Evolutionary conservation across 345 rosid genomes (phyloP).

Genomic region (Rhizophora apiculata): DNA sequence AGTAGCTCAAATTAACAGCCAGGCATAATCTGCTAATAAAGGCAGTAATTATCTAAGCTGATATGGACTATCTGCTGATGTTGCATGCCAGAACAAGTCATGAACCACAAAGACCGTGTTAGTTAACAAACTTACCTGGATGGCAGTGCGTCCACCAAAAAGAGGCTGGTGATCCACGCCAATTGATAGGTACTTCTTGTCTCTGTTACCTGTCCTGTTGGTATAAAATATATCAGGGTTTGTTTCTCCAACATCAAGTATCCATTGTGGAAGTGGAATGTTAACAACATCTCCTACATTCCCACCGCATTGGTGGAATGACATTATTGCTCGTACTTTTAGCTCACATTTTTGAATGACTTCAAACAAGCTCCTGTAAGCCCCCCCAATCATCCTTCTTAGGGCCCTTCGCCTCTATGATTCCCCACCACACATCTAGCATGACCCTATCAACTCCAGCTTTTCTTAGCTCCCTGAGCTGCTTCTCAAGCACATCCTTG

Average conservation of each 20-base stretch:
- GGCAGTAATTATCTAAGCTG: too few relatives aligned
- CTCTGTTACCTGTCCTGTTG: constrained; percentile 50
- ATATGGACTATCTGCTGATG: background rate
- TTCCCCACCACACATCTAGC: constrained; percentile 92
- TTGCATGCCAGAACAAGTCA: background rate
- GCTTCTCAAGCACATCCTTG: constrained; percentile 36
- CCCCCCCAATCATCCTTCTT: constrained; percentile 64
- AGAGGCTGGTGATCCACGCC: constrained; percentile 65
- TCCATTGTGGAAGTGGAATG: constrained; percentile 78
- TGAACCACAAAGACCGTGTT: background rate
- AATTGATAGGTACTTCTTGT: constrained; percentile 62
- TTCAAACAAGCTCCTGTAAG: constrained; percentile 62
- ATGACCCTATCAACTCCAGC: constrained; percentile 77
- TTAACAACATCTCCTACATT: constrained; percentile 71
- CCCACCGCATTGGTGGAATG: constrained; percentile 88
- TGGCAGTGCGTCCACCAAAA: constrained; percentile 58
- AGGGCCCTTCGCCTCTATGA: constrained; percentile 61
- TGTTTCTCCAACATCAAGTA: constrained; percentile 46
- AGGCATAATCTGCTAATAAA: too few relatives aligned
- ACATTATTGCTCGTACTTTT: constrained; percentile 78
- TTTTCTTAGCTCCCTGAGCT: constrained; percentile 58
- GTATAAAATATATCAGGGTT: constrained; percentile 72
- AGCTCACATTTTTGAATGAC: constrained; percentile 44
- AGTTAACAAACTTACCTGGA: constrained; percentile 40
- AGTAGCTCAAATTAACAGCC: too few relatives aligned